A percentile compares a stretch with the other conserved stretches of the same genome.
Conservation (phyloP, 2,329 filamentous ascomycete genomes). For the Daldinia sp. region DNA sequence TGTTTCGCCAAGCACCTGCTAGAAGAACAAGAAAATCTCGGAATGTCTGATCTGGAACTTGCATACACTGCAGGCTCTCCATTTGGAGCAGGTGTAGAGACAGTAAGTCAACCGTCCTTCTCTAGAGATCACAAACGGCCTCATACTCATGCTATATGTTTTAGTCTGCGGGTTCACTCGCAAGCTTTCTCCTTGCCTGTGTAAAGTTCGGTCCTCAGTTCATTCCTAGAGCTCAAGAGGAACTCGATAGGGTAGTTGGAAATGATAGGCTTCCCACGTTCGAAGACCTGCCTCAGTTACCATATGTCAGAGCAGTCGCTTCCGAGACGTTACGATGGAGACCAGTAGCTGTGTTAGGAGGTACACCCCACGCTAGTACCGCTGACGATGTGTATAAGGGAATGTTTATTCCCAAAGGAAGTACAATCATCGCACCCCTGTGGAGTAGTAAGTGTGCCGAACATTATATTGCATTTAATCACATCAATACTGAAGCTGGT, state of each 20-base stretch:
- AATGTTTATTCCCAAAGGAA: constrained; percentile 60
- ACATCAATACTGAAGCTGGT: constrained; percentile 10
- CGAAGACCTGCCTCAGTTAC: constrained; percentile 52
- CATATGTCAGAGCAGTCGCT: constrained; percentile 55
- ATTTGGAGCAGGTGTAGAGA: constrained; percentile 60
- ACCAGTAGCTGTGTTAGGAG: constrained; percentile 57
- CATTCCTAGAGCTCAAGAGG: constrained; percentile 57
- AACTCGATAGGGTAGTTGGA: constrained; percentile 57
- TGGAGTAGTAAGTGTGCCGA: constrained; percentile 57
- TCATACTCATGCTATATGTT: neutral
- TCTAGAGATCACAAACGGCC: neutral
- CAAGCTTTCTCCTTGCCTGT: constrained; percentile 65
- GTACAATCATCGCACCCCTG: constrained; percentile 57
- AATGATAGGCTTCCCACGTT: constrained; percentile 54
- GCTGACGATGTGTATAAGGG: constrained; percentile 56
- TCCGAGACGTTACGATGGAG: constrained; percentile 58
- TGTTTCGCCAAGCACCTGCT: constrained; percentile 61
- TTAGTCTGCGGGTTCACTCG: constrained; percentile 61
- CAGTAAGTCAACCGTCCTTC: constrained; percentile 47
- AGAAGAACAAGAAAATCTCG: constrained; percentile 55
- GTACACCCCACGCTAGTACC: constrained; percentile 62
- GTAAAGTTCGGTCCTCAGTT: constrained; percentile 63
- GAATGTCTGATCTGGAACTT: constrained; percentile 58
- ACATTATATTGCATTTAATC: neutral
- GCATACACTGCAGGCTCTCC: constrained; percentile 60